phyloP scores from a whole-genome alignment of 2,329 filamentous ascomycete species.

The Amylocarpus encephaloides region DNA sequence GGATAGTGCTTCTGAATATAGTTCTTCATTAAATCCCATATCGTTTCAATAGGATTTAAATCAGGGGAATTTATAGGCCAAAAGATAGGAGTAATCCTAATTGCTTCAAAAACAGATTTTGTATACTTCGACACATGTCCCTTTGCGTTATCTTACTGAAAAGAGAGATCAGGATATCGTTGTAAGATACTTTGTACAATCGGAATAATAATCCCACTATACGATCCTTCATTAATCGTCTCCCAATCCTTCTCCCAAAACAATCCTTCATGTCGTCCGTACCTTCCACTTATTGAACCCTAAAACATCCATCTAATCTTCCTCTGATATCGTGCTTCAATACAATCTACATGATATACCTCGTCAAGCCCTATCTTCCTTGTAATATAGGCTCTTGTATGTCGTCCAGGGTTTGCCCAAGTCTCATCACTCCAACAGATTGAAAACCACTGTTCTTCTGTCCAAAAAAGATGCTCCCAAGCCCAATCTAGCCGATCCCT shows the following conservation, averaged over 20 bases:
- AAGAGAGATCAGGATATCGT: slow-evolving; percentile 6
- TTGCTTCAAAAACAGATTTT: no score
- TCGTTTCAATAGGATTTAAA: slow-evolving; percentile 17
- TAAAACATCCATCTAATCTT: slow-evolving; percentile 19
- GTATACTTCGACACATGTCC: slow-evolving; percentile 4
- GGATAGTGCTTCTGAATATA: slow-evolving; percentile 16
- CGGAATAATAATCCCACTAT: slow-evolving; percentile 11
- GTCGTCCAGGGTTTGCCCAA: slow-evolving; percentile 6
- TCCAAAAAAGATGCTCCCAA: not conserved
- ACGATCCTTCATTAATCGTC: slow-evolving; percentile 12
- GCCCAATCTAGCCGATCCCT: not conserved
- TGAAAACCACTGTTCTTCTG: slow-evolving; percentile 7
- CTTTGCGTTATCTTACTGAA: slow-evolving; percentile 14
- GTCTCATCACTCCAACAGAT: slow-evolving; percentile 10
- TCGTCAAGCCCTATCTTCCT: not conserved
- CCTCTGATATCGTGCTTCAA: slow-evolving; percentile 7
- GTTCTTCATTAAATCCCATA: slow-evolving; percentile 19
- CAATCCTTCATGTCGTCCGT: slow-evolving; percentile 4
- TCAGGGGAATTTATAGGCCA: no score
- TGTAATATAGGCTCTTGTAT: slow-evolving; percentile 4
- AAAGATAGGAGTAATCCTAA: no score
- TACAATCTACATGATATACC: slow-evolving; percentile 6
- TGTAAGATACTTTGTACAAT: slow-evolving; percentile 10
- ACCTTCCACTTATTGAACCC: slow-evolving; percentile 9
- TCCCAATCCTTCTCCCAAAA: no score